These are phyloP conservation scores for Klebsormidium nitens DNA, from an alignment of 139 green algal species.

Conservation along the genomic window DNA sequence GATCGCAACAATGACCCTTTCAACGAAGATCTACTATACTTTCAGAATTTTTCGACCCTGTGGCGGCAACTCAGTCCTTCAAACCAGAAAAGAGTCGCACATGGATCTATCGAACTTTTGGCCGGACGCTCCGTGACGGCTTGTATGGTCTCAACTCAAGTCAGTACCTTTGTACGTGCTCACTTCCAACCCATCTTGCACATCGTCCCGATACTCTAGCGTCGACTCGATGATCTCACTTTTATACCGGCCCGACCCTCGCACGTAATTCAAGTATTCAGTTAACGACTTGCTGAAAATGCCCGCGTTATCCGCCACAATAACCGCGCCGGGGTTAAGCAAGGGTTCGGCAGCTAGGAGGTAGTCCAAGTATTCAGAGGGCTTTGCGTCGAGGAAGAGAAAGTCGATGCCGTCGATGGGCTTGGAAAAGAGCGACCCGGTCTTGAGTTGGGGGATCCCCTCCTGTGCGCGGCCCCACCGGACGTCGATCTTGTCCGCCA, in stretches of 20 bases:
- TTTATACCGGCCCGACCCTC: slow-evolving; percentile 40
- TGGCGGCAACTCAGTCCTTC: too few species aligned
- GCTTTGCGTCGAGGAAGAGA: slow-evolving; percentile 59
- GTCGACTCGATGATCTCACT: slow-evolving; percentile 41
- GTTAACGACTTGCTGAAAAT: slow-evolving; percentile 14
- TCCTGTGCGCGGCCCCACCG: slow-evolving; percentile 45
- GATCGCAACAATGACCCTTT: too few species aligned
- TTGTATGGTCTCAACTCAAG: too few species aligned
- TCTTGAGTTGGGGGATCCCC: slow-evolving; percentile 12
- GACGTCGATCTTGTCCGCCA: slow-evolving; percentile 45
- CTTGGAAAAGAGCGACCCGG: too few species aligned
- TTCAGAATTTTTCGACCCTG: too few species aligned
- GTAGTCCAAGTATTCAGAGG: slow-evolving; percentile 58
- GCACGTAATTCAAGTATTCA: slow-evolving; percentile 57
- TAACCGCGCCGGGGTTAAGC: slow-evolving; percentile 46
- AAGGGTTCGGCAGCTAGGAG: slow-evolving; percentile 52
- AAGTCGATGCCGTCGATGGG: slow-evolving; percentile 54
- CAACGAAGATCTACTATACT: too few species aligned
- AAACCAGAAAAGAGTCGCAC: too few species aligned
- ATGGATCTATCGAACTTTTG: too few species aligned
- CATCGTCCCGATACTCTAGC: slow-evolving; percentile 61
- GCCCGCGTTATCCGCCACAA: slow-evolving; percentile 61
- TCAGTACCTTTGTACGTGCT: too few species aligned
- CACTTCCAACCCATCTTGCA: slow-evolving; percentile 60
- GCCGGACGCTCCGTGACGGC: too few species aligned